Percentiles rank a stretch among this genome's conserved stretches.
Conservation (phyloP, 2,329 filamentous ascomycete genomes). For the Diaporthe sp. region DNA sequence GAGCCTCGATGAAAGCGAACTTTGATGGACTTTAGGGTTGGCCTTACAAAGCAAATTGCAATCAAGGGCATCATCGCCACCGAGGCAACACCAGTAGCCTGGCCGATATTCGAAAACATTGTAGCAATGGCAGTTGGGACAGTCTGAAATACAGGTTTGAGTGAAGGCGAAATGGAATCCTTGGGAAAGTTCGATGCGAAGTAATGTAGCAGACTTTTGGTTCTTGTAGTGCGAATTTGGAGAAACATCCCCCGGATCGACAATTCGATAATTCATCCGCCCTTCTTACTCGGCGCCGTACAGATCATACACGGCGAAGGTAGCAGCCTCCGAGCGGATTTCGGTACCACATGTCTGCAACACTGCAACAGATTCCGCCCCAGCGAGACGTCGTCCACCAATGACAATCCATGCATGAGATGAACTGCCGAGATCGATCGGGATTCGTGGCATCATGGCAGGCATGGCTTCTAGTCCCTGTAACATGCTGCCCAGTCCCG, state of each 20-base stretch:
- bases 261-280: not conserved
- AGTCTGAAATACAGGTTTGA: not conserved
- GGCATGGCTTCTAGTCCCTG: not conserved
- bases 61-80: not conserved
- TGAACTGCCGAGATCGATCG: conserved; percentile 10
- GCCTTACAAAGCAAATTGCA: not conserved
- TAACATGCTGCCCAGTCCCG: not conserved
- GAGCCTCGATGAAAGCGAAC: not conserved
- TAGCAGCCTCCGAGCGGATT: conserved; percentile 10
- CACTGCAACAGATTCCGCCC: not conserved
- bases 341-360: not conserved
- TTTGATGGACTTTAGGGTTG: not conserved
- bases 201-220: not conserved
- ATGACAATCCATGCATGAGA: conserved; percentile 3
- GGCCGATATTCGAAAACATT: not conserved
- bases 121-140: not conserved
- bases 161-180: not conserved
- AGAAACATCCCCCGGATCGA: not conserved
- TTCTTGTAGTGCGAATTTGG: not conserved
- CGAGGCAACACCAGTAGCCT: not conserved
- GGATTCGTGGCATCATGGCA: not conserved
- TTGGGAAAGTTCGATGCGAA: not conserved
- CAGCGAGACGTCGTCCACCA: conserved; percentile 8
- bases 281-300: not conserved
- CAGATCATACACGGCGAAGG: not conserved